Conservation (phyloP, 768 basidiomycete species). For the Auriscalpium microsporum region DNA sequence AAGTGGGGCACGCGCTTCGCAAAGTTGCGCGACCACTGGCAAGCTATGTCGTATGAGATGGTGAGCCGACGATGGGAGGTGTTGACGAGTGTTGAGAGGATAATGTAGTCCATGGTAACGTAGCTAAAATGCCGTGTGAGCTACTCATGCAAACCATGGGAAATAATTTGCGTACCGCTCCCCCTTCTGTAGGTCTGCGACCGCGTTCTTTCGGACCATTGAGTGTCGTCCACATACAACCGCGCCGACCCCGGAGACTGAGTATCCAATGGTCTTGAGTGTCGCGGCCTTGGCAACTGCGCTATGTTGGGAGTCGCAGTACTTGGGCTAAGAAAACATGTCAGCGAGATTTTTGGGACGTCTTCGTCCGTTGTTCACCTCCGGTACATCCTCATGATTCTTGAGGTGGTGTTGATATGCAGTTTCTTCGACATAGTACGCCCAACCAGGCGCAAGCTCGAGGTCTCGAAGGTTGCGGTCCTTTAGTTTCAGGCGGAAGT, state of each 20-base stretch:
- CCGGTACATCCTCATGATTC: background rate
- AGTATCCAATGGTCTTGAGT: background rate
- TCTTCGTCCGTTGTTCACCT: background rate
- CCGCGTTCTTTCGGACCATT: slow-evolving; percentile 17
- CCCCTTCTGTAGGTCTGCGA: slow-evolving; percentile 26
- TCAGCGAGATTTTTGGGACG: no score
- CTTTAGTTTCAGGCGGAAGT: slow-evolving; percentile 5
- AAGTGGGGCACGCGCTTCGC: slow-evolving; percentile 10
- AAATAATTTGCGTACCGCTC: slow-evolving; percentile 24
- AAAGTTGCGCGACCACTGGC: slow-evolving; percentile 23
- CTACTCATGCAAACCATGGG: no score
- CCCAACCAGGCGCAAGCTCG: background rate
- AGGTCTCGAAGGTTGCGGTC: background rate
- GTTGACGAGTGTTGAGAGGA: slow-evolving; percentile 15
- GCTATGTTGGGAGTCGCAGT: background rate
- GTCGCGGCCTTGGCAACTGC: background rate
- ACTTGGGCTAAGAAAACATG: background rate
- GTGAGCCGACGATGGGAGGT: background rate
- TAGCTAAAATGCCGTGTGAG: slow-evolving; percentile 13
- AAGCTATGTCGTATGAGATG: slow-evolving; percentile 26
- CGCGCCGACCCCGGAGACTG: background rate
- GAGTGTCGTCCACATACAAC: background rate
- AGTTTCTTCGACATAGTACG: background rate
- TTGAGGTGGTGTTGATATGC: background rate
- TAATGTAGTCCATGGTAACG: slow-evolving; percentile 24